Evolutionary conservation across 2,329 filamentous ascomycete genomes (phyloP), one percentile per base, ranked within the genome.

Genomic region (Penicillium sp.): DNA sequence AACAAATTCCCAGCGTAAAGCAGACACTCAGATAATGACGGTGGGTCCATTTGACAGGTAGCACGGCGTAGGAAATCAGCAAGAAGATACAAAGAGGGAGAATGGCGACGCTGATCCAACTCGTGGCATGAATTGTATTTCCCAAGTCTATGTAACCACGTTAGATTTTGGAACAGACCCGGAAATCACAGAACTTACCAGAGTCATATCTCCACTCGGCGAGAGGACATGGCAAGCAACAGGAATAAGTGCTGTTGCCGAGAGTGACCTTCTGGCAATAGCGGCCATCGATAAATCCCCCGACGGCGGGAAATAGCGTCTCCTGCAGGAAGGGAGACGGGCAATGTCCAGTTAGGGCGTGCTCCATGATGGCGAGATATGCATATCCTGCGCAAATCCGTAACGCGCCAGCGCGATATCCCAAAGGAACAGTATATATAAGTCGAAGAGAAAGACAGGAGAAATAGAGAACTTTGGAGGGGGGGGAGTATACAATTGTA

Each of bases 11-110:
- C 43, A 89, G 74, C 5, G 90, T 89, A 50, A 97, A 79, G 71
- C 91, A 94, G 61, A 97, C 88, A 70, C 90, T 97, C 37, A 99
- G 80, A 69, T 97, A 97, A 73, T 99, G 94, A 51, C 92, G 86
- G 69, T 91, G 86, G 7, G 94, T 97, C 78, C 90, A 93, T 66
- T 96, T 91, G 24, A 90, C 85, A 0, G 94, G 92, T 22, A 99
- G 79, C 14, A 88, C 80, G 4, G 85, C 78, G 81, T 92, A 97
- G 6, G 91, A 95, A 6, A 90, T 50, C 16, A 97, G 78, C 54
- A 97, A 79, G 68, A 94, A 93, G 16, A 86, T 68, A 59, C 89
- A 88, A 65, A 89, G 85, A 46, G 88, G 75, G 40, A 92, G 81
- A 53, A 90, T 86, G 10, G 81, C 84, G 16, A 96, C 85, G 61